phyloP scores from a whole-genome alignment of 2,329 filamentous ascomycete genomes.

The Aspergillus candidus region DNA sequence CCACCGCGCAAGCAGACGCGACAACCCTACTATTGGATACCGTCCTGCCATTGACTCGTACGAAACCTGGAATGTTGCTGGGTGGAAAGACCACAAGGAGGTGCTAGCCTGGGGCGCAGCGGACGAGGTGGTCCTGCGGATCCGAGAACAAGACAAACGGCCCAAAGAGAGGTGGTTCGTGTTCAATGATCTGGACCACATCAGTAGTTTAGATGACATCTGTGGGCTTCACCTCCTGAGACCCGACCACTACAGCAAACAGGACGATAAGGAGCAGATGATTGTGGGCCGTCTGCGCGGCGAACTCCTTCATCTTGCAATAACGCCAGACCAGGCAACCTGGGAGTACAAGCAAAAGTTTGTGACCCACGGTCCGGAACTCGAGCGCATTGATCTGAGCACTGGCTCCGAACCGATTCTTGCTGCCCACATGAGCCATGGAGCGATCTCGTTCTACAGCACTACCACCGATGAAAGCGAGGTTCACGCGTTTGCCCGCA shows the following conservation, averaged over 20 bases:
- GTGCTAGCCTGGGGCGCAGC: conserved; percentile 57
- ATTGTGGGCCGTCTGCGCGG: conserved; percentile 54
- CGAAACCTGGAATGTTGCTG: conserved; percentile 44
- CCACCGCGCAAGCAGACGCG: conserved; percentile 33
- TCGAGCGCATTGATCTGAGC: conserved; percentile 47
- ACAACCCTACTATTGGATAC: conserved; percentile 52
- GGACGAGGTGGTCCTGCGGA: conserved; percentile 49
- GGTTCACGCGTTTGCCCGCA: conserved; percentile 32
- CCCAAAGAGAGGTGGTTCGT: conserved; percentile 42
- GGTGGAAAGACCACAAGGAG: conserved; percentile 48
- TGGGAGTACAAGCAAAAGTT: conserved; percentile 36
- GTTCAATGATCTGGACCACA: conserved; percentile 47
- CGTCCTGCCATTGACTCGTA: conserved; percentile 54
- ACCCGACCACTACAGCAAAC: conserved; percentile 32
- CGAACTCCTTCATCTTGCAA: conserved; percentile 40
- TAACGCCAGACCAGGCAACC: conserved; percentile 24
- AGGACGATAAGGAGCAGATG: conserved; percentile 39
- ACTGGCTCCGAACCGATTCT: conserved; percentile 39
- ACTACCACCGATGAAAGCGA: conserved; percentile 28
- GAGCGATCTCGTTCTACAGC: conserved; percentile 44
- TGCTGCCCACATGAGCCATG: conserved; percentile 47
- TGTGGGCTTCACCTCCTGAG: conserved; percentile 50
- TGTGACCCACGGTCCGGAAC: conserved; percentile 38
- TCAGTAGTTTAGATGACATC: conserved; percentile 55
- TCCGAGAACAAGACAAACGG: conserved; percentile 39